Percentiles rank a stretch among this genome's conserved stretches.
These are phyloP conservation scores for Syzygium aromaticum DNA, from an alignment of 345 rosid species.

Conservation along the genomic window DNA sequence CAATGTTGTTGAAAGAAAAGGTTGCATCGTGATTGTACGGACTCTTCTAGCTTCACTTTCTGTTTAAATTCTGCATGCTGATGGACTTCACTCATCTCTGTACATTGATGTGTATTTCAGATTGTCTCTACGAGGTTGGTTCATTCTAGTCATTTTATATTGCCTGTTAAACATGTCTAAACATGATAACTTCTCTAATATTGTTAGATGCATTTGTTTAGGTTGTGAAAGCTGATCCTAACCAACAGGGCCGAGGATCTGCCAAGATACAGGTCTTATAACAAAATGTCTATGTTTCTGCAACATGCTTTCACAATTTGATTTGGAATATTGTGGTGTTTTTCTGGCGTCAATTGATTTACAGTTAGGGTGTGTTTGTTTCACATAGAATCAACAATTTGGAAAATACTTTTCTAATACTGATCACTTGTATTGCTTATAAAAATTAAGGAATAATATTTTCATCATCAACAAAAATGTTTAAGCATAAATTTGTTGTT, in stretches of 20 bases:
- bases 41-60: background rate
- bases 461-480: background rate
- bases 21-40: slow-evolving; percentile 11
- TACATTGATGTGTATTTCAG: slow-evolving; percentile 23
- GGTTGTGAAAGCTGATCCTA: slow-evolving; percentile 79
- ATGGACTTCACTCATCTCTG: slow-evolving; percentile 6
- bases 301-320: background rate
- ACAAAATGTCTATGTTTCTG: background rate
- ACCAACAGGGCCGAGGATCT: slow-evolving; percentile 91
- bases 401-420: background rate
- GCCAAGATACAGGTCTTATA: slow-evolving; percentile 55
- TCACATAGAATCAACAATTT: background rate
- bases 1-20: slow-evolving; percentile 82
- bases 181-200: background rate
- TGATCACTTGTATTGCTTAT: background rate
- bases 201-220: slow-evolving; percentile 6
- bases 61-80: background rate
- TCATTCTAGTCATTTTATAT: background rate
- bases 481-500: background rate
- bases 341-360: background rate
- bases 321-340: background rate
- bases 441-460: background rate
- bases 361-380: background rate
- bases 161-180: background rate
- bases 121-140: slow-evolving; percentile 65